phyloP scores from a whole-genome alignment of 2,329 filamentous ascomycete species.

The Aaosphaeria arxii region DNA sequence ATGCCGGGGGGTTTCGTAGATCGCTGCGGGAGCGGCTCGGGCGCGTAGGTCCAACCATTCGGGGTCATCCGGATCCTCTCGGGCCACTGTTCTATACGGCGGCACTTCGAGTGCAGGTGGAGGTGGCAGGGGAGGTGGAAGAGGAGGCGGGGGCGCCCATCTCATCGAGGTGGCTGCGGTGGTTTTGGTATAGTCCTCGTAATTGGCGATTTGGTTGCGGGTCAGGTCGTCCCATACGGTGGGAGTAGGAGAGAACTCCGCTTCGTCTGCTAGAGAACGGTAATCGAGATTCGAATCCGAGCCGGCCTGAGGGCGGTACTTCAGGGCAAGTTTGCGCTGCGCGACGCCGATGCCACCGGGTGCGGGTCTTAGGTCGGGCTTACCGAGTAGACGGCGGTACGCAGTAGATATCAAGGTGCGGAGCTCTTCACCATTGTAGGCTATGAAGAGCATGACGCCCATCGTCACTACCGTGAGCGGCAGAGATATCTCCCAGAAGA shows the following conservation, averaged over 20 bases:
- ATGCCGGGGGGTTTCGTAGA: too few species aligned
- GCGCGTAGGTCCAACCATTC: too few species aligned
- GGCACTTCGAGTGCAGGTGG: too few species aligned
- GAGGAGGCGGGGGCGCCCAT: too few species aligned
- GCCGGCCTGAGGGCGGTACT: conserved; percentile 1
- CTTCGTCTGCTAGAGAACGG: conserved; percentile 15
- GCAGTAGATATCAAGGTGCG: conserved; percentile 9
- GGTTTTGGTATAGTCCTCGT: too few species aligned
- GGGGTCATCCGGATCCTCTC: too few species aligned
- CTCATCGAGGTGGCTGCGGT: too few species aligned
- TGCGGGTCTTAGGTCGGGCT: conserved; percentile 8
- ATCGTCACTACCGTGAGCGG: conserved; percentile 26
- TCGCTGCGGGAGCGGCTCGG: too few species aligned
- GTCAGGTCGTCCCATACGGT: too few species aligned
- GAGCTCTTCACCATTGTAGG: conserved; percentile 27
- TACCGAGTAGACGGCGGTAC: conserved; percentile 16
- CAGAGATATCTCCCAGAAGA: conserved; percentile 39
- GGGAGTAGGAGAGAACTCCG: conserved; percentile 9
- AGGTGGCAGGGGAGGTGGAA: too few species aligned
- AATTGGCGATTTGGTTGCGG: too few species aligned
- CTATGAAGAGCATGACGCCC: conserved; percentile 20
- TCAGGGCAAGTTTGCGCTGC: conserved; percentile 17
- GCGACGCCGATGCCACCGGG: conserved; percentile 22
- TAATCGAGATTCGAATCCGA: conserved; percentile 12
- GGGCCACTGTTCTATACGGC: too few species aligned